A percentile compares a stretch with the other conserved stretches of the same genome.
phyloP scores from a whole-genome alignment of 2,329 filamentous ascomycete genomes.

The Claviceps quebecensis region DNA sequence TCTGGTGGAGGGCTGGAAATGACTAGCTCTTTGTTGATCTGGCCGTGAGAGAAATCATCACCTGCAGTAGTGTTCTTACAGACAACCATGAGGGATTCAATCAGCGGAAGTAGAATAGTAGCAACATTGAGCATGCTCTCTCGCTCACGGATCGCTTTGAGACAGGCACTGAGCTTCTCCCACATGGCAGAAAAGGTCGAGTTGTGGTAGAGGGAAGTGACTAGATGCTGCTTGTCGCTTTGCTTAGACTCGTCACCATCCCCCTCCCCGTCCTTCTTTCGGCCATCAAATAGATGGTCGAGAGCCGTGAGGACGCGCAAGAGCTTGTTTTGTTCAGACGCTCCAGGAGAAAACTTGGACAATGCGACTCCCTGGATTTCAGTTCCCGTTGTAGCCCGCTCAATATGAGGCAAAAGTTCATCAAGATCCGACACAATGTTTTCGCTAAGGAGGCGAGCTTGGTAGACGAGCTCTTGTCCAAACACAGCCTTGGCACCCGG shows the following conservation, averaged over 20 bases:
- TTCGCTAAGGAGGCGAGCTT: constrained; percentile 72
- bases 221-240: constrained; percentile 64
- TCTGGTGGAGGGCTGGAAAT: constrained; percentile 64
- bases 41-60: constrained; percentile 41
- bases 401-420: constrained; percentile 73
- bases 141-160: constrained; percentile 75
- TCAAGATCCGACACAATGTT: constrained; percentile 75
- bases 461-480: constrained; percentile 79
- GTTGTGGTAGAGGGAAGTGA: constrained; percentile 82
- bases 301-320: constrained; percentile 83
- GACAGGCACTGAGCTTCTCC: constrained; percentile 79
- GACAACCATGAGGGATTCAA: constrained; percentile 96
- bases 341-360: constrained; percentile 88
- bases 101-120: constrained; percentile 83
- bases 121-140: constrained; percentile 96
- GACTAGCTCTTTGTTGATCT: constrained; percentile 50
- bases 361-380: constrained; percentile 92
- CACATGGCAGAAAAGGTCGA: constrained; percentile 81
- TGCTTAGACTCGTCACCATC: constrained; percentile 39
- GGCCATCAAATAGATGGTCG: constrained; percentile 87
- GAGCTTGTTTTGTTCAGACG: constrained; percentile 92
- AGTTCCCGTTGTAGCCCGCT: constrained; percentile 73
- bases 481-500: constrained; percentile 82
- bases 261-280: constrained; percentile 41
- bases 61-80: constrained; percentile 91